Evolutionary conservation across 2,329 filamentous ascomycete species (phyloP), one percentile per base, ranked within the genome.

Genomic region (Hymenoscyphus linearis): DNA sequence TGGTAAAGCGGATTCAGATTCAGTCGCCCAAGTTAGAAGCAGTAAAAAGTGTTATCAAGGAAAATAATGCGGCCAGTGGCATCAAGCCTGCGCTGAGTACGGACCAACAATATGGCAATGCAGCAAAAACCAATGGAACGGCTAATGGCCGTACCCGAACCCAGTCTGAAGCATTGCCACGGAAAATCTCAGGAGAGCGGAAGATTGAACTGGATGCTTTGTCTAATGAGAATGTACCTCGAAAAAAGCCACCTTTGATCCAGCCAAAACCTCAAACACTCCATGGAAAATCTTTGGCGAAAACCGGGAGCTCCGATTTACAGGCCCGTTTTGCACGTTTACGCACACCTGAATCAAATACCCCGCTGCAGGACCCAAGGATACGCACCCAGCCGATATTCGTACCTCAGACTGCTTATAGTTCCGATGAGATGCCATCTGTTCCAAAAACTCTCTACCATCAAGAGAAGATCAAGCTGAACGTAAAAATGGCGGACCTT

Each of bases 221-320:
- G 14, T 31, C 57, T 13, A 67, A 61, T 71, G 31, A 83, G 78
- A 63, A 80, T 81, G 2, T 62, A 54, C 50, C 64, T 55, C 61
- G 65, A 52, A 64, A 67, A 59, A 71, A 71, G 62, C 75, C 77
- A 7, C 75, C 77, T 10, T 65, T 71, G 4, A 75, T 88, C 9
- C 84, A 86, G 26, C 87, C 88, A 2, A 91, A 91, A 66, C 89
- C 89, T 0, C 79, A 85, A 58, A 80, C 81, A 4, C 77, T 91
- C 2, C 85, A 87, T 67, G 86, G 87, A 1, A 85, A 86, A 50
- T 77, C 80, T 4, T 71, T 87, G 16, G 75, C 76, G 22, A 70
- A 77, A n/a, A 73, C 68, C 14, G 71, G 68, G 34, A 37, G 65
- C 1, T 73, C 78, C 58, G 85, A 87, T 64, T 74, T 87, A 55